A percentile compares a stretch with the other conserved stretches of the same genome.
These are phyloP conservation scores for Penstemon barbatus DNA, from an alignment of 257 asterid species.

Conservation along the genomic window DNA sequence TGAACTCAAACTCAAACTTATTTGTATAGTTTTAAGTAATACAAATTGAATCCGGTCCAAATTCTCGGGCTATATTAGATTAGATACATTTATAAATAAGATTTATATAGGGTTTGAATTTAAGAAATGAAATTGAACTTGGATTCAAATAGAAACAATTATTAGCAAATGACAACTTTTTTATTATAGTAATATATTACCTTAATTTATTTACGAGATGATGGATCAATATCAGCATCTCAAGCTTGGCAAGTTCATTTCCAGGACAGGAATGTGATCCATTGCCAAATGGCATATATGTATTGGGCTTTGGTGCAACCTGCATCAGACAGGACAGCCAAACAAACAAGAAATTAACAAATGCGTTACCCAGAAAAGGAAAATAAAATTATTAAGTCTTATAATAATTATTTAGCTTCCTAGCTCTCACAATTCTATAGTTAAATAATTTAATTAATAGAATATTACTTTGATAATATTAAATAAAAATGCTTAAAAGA, in stretches of 20 bases:
- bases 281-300: slow-evolving; percentile 91
- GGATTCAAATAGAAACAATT: too few relatives aligned
- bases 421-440: background rate
- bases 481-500: too few relatives aligned
- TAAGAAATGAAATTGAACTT: too few relatives aligned
- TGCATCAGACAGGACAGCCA: slow-evolving; percentile 38
- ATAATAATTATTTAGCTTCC: too few relatives aligned
- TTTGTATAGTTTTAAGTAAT: too few relatives aligned
- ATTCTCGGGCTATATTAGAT: too few relatives aligned
- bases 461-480: background rate
- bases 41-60: too few relatives aligned
- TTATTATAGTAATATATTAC: slow-evolving; percentile 27
- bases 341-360: slow-evolving; percentile 25
- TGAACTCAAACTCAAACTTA: too few relatives aligned
- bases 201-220: slow-evolving; percentile 66
- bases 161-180: too few relatives aligned
- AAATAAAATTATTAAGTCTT: background rate
- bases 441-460: background rate
- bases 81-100: too few relatives aligned
- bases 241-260: slow-evolving; percentile 81
- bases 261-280: slow-evolving; percentile 94
- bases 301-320: slow-evolving; percentile 78
- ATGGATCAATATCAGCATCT: slow-evolving; percentile 71
- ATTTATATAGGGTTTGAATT: too few relatives aligned
- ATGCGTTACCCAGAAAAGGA: slow-evolving; percentile 27